Evolutionary conservation across 2,329 filamentous ascomycete species (phyloP), one percentile per base, ranked within the genome.

Genomic region (Calonectria hawksworthii): DNA sequence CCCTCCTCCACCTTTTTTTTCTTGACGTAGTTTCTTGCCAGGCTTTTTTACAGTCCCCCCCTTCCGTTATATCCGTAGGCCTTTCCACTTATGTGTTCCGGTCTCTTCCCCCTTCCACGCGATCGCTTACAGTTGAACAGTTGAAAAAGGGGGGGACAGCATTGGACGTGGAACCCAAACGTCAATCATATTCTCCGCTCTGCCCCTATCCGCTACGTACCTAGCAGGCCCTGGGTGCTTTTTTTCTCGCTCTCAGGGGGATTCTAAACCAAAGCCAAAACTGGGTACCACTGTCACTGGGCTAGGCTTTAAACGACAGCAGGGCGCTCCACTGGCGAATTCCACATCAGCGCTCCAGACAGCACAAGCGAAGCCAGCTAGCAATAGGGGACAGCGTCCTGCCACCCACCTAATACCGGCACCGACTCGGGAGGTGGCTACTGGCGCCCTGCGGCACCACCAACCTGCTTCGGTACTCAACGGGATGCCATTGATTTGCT

Each of bases 301-400:
- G 30, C 66, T 59, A 68, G 52, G 50, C 52, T 59, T 47, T 68
- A 54, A 38, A 68, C 68, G 52, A 50, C 54, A 44, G 56, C 26
- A 34, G 21, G 44, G 68, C 47, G 21, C 34, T 51, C 63, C 63
- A 61, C 52, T 38, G 38, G 32, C 30, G 50, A 72, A 61, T 72
- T 61, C 41, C 68, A 71, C 52, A 63, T 28, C 56, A 54, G 63
- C 70, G 63, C 51, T 72, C 70, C 32, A 38, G 41, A 65, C 26
- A 41, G 36, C 41, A 44, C 68, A 50, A 51, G 68, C 47, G 68
- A 56, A 69, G 30, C 59, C 56, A 36, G 41, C 38, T 50, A 64
- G 41, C 32, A 65, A 68, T 38, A 68, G 26, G 32, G 30, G 65
- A 56, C 54, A 64, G 59, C 59, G 54, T 23, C 52, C 52, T 56